Evolutionary conservation across 331 rosid genomes (phyloP), one percentile per base, ranked within the genome.

Genomic region (Acacia pycnantha): DNA sequence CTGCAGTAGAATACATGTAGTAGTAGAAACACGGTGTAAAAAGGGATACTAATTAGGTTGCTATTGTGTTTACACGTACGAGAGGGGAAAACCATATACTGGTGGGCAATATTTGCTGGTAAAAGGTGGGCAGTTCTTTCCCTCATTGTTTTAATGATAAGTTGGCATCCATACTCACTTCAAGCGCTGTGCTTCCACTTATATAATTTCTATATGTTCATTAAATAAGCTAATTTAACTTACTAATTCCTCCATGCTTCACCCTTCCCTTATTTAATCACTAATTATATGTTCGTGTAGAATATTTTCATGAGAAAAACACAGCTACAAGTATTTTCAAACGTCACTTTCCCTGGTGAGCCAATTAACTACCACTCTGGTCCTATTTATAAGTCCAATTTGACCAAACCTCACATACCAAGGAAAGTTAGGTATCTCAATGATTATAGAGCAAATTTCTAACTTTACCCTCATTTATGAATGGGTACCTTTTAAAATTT

Each of bases 41-140:
- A 54, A 21, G 9, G 18, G 46, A 68, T 48, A 1, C 21, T 0
- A 3, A 19, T 40, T 0, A 68, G 76, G n/a, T 24, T 2, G n/a
- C 54, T 22, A 5, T 15, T 26, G 35, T 4, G 27, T 13, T 61
- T 43, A 43, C 21, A 71, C 40, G 19, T 0, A 24, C 24, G 14
- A n/a, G 51, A 16, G 12, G 21, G 74, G 58, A 44, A 24, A 44
- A 16, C 19, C 12, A 46, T 16, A 46, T 16, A 37, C 56, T 44
- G 8, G 21, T 33, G 19, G 58, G 6, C 66, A 14, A 11, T 81
- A 37, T 6, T 27, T 37, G 75, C 31, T 62, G 79, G 74, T 24
- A 10, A 81, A 81, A 74, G 84, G 40, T 74, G 8, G 41, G 41
- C 54, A 74, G 65, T 22, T 29, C 75, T 50, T 41, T 65, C 19